phyloP scores from a whole-genome alignment of 306 rosid genomes.

The Lagenaria siceraria region DNA sequence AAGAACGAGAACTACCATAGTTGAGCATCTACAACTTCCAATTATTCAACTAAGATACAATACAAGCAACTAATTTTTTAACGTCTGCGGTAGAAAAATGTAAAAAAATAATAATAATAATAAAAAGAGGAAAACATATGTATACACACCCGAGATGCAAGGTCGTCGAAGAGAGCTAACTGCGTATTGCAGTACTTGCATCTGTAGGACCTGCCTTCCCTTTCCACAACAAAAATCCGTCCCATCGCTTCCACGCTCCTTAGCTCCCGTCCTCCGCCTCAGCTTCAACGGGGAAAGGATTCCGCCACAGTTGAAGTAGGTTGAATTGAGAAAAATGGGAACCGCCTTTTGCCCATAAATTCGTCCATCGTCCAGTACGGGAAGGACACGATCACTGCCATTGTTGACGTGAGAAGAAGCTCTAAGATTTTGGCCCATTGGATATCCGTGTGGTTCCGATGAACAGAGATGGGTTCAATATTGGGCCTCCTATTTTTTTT shows the following conservation, averaged over 20 bases:
- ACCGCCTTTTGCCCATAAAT: not conserved
- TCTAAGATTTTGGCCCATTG: not conserved
- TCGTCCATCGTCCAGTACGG: not conserved
- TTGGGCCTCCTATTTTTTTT: not conserved
- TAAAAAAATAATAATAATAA: no score
- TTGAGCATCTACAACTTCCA: not conserved
- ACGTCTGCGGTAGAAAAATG: not conserved
- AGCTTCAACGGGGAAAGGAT: not conserved
- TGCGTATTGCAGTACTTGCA: slow-evolving; percentile 89
- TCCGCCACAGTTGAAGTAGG: not conserved
- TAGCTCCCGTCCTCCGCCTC: not conserved
- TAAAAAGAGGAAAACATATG: no score
- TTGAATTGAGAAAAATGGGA: not conserved
- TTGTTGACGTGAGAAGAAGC: not conserved
- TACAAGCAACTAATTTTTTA: not conserved
- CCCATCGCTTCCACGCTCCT: slow-evolving; percentile 33
- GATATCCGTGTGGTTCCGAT: not conserved
- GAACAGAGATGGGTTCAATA: not conserved
- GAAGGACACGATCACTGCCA: not conserved
- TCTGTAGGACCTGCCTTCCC: slow-evolving; percentile 74
- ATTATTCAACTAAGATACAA: not conserved
- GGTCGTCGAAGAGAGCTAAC: slow-evolving; percentile 60
- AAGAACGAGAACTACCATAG: not conserved
- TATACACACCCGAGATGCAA: slow-evolving; percentile 72
- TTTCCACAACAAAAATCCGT: slow-evolving; percentile 68